Conservation (phyloP, 106 monocot species). For the Iris macrosiphon region DNA sequence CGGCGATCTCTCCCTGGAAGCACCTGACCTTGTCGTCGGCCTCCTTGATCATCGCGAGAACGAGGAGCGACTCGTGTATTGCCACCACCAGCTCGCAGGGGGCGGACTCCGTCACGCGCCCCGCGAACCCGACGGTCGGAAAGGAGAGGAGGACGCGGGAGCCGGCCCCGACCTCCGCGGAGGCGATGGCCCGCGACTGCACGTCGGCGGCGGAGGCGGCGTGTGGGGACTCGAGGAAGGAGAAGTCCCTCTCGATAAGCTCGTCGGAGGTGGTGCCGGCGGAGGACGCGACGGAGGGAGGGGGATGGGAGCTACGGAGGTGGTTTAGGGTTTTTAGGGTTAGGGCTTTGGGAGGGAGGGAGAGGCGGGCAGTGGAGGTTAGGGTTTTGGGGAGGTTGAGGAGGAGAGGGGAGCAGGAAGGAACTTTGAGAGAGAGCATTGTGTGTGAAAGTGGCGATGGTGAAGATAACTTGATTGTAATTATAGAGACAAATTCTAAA, state of each 20-base stretch:
- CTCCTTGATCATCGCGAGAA: constrained; percentile 19
- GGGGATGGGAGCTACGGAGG: not conserved
- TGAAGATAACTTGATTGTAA: not conserved
- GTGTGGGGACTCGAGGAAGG: constrained; percentile 5
- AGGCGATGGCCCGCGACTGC: constrained; percentile 3
- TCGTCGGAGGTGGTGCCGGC: not conserved
- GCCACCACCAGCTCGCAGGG: constrained; percentile 11
- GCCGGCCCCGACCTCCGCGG: not conserved
- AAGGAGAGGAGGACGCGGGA: constrained; percentile 14
- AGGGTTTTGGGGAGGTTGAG: not conserved
- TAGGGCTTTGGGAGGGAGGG: too few species aligned
- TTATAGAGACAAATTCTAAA: not conserved
- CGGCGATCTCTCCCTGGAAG: constrained; percentile 66
- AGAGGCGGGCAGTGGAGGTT: too few species aligned
- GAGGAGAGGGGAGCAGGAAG: not conserved
- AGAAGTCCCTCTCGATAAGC: constrained; percentile 7
- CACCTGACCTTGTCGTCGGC: constrained; percentile 34
- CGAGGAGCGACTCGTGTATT: constrained; percentile 14
- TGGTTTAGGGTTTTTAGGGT: not conserved
- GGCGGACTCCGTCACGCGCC: not conserved
- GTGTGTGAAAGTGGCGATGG: too few species aligned
- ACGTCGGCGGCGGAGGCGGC: not conserved
- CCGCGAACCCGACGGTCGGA: constrained; percentile 11
- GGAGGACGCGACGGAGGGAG: not conserved
- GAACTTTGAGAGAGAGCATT: not conserved